Evolutionary conservation across 441 rosid genomes (phyloP).

Genomic region (Eruca vesicaria): DNA sequence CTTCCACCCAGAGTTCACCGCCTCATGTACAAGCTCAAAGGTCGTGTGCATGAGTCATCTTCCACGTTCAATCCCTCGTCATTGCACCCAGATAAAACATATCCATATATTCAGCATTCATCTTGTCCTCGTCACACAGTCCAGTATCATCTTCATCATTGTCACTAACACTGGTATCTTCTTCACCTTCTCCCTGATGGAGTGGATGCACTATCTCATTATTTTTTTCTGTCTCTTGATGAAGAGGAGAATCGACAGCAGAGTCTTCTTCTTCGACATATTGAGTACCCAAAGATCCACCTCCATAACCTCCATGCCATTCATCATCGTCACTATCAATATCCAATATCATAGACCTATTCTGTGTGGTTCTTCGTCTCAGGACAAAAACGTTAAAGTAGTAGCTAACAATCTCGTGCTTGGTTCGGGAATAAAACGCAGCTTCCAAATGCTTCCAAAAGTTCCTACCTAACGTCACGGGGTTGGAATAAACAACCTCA

Average conservation of each 20-base stretch:
- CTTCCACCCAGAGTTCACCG: constrained; percentile 20
- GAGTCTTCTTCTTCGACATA: constrained; percentile 36
- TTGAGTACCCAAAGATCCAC: constrained; percentile 17
- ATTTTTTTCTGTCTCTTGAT: constrained; percentile 19
- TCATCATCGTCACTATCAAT: constrained; percentile 69
- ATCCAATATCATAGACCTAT: constrained; percentile 37
- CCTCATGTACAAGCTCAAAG: constrained; percentile 43
- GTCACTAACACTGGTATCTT: constrained; percentile 6
- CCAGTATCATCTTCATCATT: constrained; percentile 25
- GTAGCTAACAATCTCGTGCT: constrained; percentile 48
- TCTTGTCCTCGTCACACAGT: not conserved
- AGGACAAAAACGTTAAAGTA: constrained; percentile 59
- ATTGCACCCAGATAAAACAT: constrained; percentile 23
- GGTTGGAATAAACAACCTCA: constrained; percentile 45
- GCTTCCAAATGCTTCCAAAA: constrained; percentile 50
- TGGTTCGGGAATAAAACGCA: constrained; percentile 39
- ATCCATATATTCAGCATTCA: constrained; percentile 14
- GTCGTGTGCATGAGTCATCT: constrained; percentile 55
- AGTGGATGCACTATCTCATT: constrained; percentile 20
- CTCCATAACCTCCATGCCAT: constrained; percentile 42
- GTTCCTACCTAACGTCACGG: constrained; percentile 41
- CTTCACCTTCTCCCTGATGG: constrained; percentile 36
- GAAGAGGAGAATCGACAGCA: constrained; percentile 42
- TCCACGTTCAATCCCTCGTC: constrained; percentile 32
- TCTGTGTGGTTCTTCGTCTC: constrained; percentile 50